These are phyloP conservation scores for Chimonanthus salicifolius DNA, from an alignment of 164 flowering plant genomes.

Conservation along the genomic window DNA sequence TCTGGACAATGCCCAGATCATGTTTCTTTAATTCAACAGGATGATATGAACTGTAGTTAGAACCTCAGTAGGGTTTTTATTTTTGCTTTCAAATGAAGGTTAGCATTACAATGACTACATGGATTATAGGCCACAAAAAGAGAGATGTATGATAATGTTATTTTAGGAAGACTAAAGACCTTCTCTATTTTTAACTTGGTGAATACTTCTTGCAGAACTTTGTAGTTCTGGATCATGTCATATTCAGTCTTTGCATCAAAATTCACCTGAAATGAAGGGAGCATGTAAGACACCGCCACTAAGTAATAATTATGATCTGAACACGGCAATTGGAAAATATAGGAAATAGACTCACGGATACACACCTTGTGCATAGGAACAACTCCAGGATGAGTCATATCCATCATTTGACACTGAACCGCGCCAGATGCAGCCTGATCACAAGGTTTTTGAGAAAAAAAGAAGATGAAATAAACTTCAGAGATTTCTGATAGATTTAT, in stretches of 20 bases:
- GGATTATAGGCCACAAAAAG: neutral
- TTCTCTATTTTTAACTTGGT: constrained; percentile 75
- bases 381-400: constrained; percentile 77
- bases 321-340: neutral
- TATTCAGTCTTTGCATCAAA: constrained; percentile 87
- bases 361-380: constrained; percentile 95
- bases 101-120: no score
- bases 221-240: constrained; percentile 94
- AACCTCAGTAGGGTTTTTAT: no score
- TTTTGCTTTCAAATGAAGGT: no score
- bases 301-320: neutral
- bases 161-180: constrained; percentile 30
- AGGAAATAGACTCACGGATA: neutral
- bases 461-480: no score
- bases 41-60: neutral
- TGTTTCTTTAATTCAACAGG: no score
- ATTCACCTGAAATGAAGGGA: constrained; percentile 52
- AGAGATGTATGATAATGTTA: neutral
- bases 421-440: constrained; percentile 90
- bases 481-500: no score
- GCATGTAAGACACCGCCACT: neutral
- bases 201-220: constrained; percentile 83
- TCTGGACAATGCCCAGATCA: no score
- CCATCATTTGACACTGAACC: constrained; percentile 91
- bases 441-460: constrained; percentile 1